A percentile compares a stretch with the other conserved stretches of the same genome.
These are phyloP conservation scores for Metschnikowia picachoensis DNA, from an alignment of 805 yeast species.

Conservation along the genomic window DNA sequence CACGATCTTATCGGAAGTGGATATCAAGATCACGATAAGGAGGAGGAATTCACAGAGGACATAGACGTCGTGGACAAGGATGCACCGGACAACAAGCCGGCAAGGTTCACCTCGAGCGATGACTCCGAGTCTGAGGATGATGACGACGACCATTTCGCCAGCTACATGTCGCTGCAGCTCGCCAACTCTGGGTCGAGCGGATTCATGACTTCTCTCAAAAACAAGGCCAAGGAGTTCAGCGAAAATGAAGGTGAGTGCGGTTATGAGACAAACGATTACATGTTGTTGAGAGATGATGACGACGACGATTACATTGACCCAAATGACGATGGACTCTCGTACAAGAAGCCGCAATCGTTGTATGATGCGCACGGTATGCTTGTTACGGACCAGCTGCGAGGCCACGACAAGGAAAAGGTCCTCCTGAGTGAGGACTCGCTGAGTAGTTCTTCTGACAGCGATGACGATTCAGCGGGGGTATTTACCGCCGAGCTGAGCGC, in stretches of 20 bases:
- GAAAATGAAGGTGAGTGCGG: constrained; percentile 11
- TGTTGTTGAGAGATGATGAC: constrained; percentile 26
- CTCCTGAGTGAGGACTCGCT: constrained; percentile 28
- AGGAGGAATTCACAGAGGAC: constrained; percentile 19
- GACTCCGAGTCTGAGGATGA: constrained; percentile 33
- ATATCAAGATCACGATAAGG: constrained; percentile 24
- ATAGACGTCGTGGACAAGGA: constrained; percentile 13
- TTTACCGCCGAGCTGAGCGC: constrained; percentile 21
- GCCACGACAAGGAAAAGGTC: constrained; percentile 7
- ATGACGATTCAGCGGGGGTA: constrained; percentile 21
- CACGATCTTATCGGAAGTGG: constrained; percentile 28
- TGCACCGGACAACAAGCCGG: constrained; percentile 8
- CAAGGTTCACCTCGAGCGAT: constrained; percentile 22
- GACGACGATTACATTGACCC: constrained; percentile 73
- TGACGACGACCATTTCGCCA: constrained; percentile 56
- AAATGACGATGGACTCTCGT: constrained; percentile 76
- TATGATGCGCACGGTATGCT: constrained; percentile 42
- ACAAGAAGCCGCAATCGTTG: constrained; percentile 59
- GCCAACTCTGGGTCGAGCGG: constrained; percentile 46
- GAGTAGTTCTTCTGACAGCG: constrained; percentile 30
- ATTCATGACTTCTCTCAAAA: constrained; percentile 44
- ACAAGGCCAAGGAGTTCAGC: constrained; percentile 21
- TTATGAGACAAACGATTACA: constrained; percentile 8
- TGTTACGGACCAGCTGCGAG: constrained; percentile 12
- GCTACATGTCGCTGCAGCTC: constrained; percentile 74